A percentile compares a stretch with the other conserved stretches of the same genome.
Evolutionary conservation across 768 basidiomycete species (phyloP).

Genomic region (Rubroboletus pulcherrimus): DNA sequence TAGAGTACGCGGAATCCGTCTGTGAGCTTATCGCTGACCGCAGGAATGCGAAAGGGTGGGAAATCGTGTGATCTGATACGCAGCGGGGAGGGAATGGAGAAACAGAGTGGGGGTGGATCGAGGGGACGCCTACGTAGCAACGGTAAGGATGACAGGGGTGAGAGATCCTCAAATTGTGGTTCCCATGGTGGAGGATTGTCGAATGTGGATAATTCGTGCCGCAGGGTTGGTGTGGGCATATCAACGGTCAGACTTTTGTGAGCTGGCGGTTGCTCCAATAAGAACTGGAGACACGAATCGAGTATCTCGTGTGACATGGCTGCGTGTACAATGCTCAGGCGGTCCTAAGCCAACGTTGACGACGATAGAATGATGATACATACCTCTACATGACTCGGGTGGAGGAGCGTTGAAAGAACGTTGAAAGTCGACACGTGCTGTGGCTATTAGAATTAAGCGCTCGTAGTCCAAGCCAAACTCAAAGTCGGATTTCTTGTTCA

Average conservation of each 20-base stretch:
- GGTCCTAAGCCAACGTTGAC: neutral
- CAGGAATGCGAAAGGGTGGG: slow-evolving; percentile 25
- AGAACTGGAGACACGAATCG: neutral
- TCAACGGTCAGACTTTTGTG: neutral
- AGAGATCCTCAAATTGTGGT: slow-evolving; percentile 25
- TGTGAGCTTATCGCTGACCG: slow-evolving; percentile 18
- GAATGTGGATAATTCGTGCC: neutral
- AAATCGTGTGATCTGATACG: slow-evolving; percentile 27
- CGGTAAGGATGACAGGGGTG: neutral
- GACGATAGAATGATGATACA: neutral
- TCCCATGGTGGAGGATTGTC: slow-evolving; percentile 27
- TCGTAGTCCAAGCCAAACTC: neutral
- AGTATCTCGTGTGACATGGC: slow-evolving; percentile 2
- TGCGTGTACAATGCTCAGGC: neutral
- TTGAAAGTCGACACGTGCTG: slow-evolving; percentile 12
- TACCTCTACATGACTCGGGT: slow-evolving; percentile 2
- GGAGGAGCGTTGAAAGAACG: neutral
- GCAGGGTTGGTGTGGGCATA: neutral
- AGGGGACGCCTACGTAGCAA: slow-evolving; percentile 18
- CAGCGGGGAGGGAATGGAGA: slow-evolving; percentile 26
- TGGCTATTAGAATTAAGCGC: neutral
- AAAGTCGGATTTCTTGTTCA: neutral
- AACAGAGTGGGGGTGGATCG: slow-evolving; percentile 30
- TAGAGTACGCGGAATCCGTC: slow-evolving; percentile 29
- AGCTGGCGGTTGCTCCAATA: neutral